These are phyloP conservation scores for Croton setiger DNA, from an alignment of 441 rosid species.

Conservation along the genomic window DNA sequence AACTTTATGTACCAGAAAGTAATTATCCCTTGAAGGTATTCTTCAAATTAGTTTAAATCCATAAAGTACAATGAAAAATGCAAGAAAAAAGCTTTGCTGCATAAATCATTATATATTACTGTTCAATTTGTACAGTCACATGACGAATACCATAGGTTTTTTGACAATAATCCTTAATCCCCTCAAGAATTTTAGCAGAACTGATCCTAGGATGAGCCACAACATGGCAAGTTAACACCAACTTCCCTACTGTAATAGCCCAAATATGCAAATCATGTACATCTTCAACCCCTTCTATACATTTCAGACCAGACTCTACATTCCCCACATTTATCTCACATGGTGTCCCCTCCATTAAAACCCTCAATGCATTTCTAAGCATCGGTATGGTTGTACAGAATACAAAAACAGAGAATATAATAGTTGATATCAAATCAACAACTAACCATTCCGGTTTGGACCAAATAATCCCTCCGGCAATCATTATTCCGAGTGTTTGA, in stretches of 20 bases:
- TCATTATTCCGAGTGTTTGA: slow-evolving; percentile 72
- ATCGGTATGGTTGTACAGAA: slow-evolving; percentile 50
- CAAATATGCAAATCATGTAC: slow-evolving; percentile 78
- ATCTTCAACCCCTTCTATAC: slow-evolving; percentile 49
- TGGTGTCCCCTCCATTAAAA: slow-evolving; percentile 64
- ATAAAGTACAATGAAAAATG: neutral
- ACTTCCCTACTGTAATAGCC: slow-evolving; percentile 60
- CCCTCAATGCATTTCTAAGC: slow-evolving; percentile 49
- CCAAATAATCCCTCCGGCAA: slow-evolving; percentile 71
- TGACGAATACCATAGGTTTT: slow-evolving; percentile 47
- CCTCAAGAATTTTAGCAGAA: slow-evolving; percentile 37
- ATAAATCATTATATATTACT: slow-evolving; percentile 7
- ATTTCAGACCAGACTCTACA: slow-evolving; percentile 43
- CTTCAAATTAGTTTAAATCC: neutral
- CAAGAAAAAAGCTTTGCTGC: neutral
- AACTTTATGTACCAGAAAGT: too few species aligned
- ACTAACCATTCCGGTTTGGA: slow-evolving; percentile 48
- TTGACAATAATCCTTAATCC: slow-evolving; percentile 54
- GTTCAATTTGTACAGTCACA: slow-evolving; percentile 75
- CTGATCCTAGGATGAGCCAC: slow-evolving; percentile 45
- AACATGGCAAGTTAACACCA: slow-evolving; percentile 63
- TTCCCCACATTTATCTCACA: slow-evolving; percentile 35
- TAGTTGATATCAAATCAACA: slow-evolving; percentile 66
- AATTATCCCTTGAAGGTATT: too few species aligned
- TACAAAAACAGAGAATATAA: slow-evolving; percentile 53